Evolutionary conservation across 495 filamentous ascomycete species (phyloP), one percentile per base, ranked within the genome.

Genomic region (Clavariopsis aquatica): DNA sequence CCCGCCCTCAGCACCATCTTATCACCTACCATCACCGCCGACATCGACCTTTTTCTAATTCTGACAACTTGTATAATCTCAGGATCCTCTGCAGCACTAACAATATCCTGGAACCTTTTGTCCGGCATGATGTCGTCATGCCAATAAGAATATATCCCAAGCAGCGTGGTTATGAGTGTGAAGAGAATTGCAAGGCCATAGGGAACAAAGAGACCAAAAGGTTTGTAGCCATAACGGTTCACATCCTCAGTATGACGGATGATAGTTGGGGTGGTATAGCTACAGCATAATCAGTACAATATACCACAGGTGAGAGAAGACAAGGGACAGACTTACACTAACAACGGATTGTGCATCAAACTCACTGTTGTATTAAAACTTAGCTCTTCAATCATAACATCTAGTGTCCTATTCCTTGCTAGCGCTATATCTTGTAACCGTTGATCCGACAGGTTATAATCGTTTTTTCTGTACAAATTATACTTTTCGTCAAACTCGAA

Each of bases 311-410:
- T n/a, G n/a, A n/a, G n/a, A n/a, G n/a, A n/a, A n/a, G n/a, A n/a
- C n/a, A n/a, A n/a, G n/a, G n/a, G 29, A n/a, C 8, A 24, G 2
- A 55, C 60, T 57, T 51, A 57, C 52, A 53, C 57, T 2, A 64
- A 29, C 1, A 64, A 22, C 8, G 17, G 7, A 22, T 64, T 57
- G 19, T 52, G 28, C 61, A 64, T 57, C 43, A 64, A 27, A 23
- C 61, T 64, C 8, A 64, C 52, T 0, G 41, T 64, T 1, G 24
- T 64, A 28, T 64, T 64, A 20, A 64, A 64, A 28, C 52, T 57
- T 45, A 64, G 31, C 43, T 64, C 61, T 43, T 64, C 61, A 36
- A 64, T 64, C 31, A 64, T 22, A 5, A 57, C 61, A 51, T 57
- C 61, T 27, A 64, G 22, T 1, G 61, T 64, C 13, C 61, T 31